Evolutionary conservation across 2,329 filamentous ascomycete species (phyloP), one percentile per base, ranked within the genome.

Genomic region (Colletotrichum neosansevieriae): DNA sequence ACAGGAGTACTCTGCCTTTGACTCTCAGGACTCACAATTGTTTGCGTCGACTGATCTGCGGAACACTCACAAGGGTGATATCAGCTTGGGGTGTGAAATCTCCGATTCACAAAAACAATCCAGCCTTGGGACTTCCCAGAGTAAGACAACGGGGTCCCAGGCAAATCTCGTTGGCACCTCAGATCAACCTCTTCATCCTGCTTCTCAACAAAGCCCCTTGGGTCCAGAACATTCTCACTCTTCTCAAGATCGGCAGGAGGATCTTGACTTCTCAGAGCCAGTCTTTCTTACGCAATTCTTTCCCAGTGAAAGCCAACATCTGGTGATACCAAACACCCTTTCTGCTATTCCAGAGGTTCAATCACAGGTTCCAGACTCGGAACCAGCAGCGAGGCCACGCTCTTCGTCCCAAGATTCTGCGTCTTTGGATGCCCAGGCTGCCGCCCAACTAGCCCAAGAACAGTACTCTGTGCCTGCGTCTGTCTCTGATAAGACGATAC

Each of bases 1-100:
- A 0, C 81, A 84, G 67, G 81, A 80, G 4, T 64, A 60, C 42
- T 63, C 65, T 10, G 56, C 40, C 29, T 34, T 56, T 19, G 54
- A 58, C 15, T 50, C 42, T 12, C 61, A 69, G 24, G 61, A 69
- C 12, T 66, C 49, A 24, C 45, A 36, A 15, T 13, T 32, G 38
- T 4, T 19, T n/a, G 38, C 10, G 11, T 19, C 10, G 4, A 17
- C 51, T 10, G 29, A 15, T 24, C 32, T 21, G 10, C 24, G 7
- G 9, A 44, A 24, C 24, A 54, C 36, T n/a, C 38, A 59, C n/a
- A 36, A 50, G 42, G 49, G 32, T 19, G 29, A 44, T 4, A 19
- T 44, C 19, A 38, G 38, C 6, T 19, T 34, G 44, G 49, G 59
- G 24, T 24, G 59, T 51, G 70, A 70, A 21, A 59, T 70, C 17